Percentiles rank a stretch among this genome's conserved stretches.
phyloP scores from a whole-genome alignment of 306 rosid species.

The Astragalus membranaceus region DNA sequence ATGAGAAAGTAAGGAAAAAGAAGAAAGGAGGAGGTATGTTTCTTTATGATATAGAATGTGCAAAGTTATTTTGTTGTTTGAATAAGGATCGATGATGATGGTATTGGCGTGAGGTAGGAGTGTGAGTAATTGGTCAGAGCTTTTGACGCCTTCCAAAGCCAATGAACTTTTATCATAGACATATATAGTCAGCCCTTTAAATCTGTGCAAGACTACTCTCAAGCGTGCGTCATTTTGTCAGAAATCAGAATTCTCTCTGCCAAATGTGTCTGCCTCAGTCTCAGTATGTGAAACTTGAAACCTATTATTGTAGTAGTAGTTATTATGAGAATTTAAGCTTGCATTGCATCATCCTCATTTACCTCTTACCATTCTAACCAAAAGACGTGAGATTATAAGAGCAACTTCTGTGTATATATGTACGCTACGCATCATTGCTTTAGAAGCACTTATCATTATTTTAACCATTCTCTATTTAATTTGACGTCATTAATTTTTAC shows the following conservation, averaged over 20 bases:
- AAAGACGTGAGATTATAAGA: no score
- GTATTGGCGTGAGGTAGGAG: slow-evolving; percentile 26
- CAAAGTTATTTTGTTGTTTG: background rate
- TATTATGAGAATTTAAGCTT: background rate
- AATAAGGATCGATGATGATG: slow-evolving; percentile 4
- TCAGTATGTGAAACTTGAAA: slow-evolving; percentile 3
- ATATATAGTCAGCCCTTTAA: background rate
- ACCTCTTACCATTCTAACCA: background rate
- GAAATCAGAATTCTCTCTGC: slow-evolving; percentile 11
- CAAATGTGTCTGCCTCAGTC: slow-evolving; percentile 19
- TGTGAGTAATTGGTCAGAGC: slow-evolving; percentile 16
- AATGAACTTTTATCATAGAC: slow-evolving; percentile 24
- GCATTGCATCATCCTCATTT: background rate
- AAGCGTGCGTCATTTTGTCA: slow-evolving; percentile 40
- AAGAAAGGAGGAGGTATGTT: background rate
- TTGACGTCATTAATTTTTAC: no score
- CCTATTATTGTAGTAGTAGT: background rate
- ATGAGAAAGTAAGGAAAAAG: background rate
- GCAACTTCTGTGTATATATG: no score
- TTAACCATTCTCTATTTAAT: no score
- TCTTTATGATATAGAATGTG: background rate
- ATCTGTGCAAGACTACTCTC: slow-evolving; percentile 1
- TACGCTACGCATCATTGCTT: no score
- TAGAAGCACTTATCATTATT: no score
- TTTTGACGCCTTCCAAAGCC: slow-evolving; percentile 29